phyloP scores from a whole-genome alignment of 2,329 filamentous ascomycete species.

The Aureobasidium sp. region DNA sequence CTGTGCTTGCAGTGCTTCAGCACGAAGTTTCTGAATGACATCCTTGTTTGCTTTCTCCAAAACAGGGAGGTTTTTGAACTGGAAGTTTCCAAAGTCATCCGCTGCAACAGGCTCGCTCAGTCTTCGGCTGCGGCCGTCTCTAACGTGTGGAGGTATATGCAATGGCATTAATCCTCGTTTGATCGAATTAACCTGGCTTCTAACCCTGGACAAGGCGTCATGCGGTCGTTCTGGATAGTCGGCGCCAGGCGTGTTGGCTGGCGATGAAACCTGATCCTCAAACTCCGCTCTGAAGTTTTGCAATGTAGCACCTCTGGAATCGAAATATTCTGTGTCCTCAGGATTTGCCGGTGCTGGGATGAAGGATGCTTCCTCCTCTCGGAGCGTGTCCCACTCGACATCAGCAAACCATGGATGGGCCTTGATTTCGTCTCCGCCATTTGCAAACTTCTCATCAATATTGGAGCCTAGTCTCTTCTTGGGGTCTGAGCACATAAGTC shows the following conservation, averaged over 20 bases:
- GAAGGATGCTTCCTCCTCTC: slow-evolving; percentile 95
- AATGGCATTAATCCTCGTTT: slow-evolving; percentile 91
- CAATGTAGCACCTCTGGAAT: slow-evolving; percentile 80
- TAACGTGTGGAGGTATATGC: slow-evolving; percentile 92
- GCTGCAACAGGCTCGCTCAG: slow-evolving; percentile 81
- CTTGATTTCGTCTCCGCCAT: slow-evolving; percentile 85
- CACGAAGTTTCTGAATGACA: slow-evolving; percentile 89
- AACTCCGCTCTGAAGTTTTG: slow-evolving; percentile 91
- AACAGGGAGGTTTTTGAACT: slow-evolving; percentile 94
- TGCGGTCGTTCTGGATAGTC: slow-evolving; percentile 88
- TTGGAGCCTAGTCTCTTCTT: slow-evolving; percentile 78
- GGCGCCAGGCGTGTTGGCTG: slow-evolving; percentile 56
- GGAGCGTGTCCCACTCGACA: slow-evolving; percentile 78
- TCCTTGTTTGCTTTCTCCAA: slow-evolving; percentile 98
- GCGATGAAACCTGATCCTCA: slow-evolving; percentile 75
- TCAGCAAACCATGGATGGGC: slow-evolving; percentile 81
- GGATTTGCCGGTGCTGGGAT: slow-evolving; percentile 87
- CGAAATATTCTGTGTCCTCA: slow-evolving; percentile 97
- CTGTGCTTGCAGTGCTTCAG: slow-evolving; percentile 72
- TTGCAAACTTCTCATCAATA: slow-evolving; percentile 68
- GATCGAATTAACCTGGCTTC: slow-evolving; percentile 72
- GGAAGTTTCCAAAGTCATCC: slow-evolving; percentile 93
- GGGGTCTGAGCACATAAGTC: slow-evolving; percentile 76
- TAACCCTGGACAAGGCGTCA: slow-evolving; percentile 83
- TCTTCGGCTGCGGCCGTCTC: slow-evolving; percentile 77